A percentile compares a stretch with the other conserved stretches of the same genome.
Conservation (phyloP, 352 stramenopile species). For the Globisporangium heterothallicum region DNA sequence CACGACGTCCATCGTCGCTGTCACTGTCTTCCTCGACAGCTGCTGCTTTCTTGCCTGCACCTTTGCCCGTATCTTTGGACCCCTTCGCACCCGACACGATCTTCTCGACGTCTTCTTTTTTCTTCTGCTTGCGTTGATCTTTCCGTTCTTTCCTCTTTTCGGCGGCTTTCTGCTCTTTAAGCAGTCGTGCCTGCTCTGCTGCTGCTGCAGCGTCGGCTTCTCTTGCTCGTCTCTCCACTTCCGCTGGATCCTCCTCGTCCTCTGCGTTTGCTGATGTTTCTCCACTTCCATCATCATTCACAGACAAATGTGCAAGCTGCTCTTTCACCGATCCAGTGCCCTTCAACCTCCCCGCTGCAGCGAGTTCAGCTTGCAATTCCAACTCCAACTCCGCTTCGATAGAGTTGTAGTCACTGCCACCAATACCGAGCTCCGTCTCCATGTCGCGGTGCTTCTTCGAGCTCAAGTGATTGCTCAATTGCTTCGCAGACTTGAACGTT, state of each 20-base stretch:
- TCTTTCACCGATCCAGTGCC: neutral
- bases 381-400: constrained; percentile 61
- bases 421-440: constrained; percentile 61
- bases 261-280: neutral
- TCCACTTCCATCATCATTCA: neutral
- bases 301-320: neutral
- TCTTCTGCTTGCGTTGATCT: constrained; percentile 75
- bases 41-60: constrained; percentile 29
- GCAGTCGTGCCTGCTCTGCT: constrained; percentile 43
- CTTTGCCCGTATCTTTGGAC: too few species aligned
- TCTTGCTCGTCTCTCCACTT: constrained; percentile 23
- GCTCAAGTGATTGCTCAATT: constrained; percentile 71
- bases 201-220: constrained; percentile 34
- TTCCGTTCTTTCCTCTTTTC: constrained; percentile 80
- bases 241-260: constrained; percentile 5
- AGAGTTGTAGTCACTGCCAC: constrained; percentile 35
- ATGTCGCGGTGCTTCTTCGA: constrained; percentile 83
- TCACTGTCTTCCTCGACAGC: neutral
- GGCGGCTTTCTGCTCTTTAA: constrained; percentile 75
- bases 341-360: constrained; percentile 29
- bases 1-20: constrained; percentile 13
- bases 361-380: constrained; percentile 52
- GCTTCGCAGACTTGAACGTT: constrained; percentile 80
- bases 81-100: constrained; percentile 29
- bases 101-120: constrained; percentile 74